phyloP scores from a whole-genome alignment of 163 green algal species.

The Chlamydomonas reinhardtii region DNA sequence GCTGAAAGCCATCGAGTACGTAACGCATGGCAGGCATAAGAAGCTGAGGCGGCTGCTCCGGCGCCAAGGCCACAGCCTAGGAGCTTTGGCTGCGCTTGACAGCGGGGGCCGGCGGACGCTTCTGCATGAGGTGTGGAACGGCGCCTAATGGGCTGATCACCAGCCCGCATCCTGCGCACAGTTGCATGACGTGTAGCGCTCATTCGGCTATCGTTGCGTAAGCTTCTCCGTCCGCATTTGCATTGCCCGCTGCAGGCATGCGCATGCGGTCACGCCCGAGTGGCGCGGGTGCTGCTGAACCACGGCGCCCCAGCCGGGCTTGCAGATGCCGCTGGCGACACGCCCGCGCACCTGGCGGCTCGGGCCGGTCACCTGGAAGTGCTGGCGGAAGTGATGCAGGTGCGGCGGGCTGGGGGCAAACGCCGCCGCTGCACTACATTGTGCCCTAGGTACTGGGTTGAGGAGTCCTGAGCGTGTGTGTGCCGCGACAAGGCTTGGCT shows the following conservation, averaged over 20 bases:
- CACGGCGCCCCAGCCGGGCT: constrained; percentile 57
- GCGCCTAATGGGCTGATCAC: background rate
- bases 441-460: too few species aligned
- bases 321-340: constrained; percentile 70
- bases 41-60: constrained; percentile 15
- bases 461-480: too few species aligned
- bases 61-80: background rate
- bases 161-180: background rate
- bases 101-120: background rate
- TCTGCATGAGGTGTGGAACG: constrained; percentile 17
- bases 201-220: too few species aligned
- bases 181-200: background rate
- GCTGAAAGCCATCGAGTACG: constrained; percentile 3
- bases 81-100: background rate
- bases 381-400: constrained; percentile 62
- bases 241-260: constrained; percentile 57
- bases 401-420: too few species aligned
- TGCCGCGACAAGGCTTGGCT: too few species aligned
- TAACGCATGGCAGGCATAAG: background rate
- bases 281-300: constrained; percentile 58
- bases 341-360: constrained; percentile 74
- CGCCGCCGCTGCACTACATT: too few species aligned
- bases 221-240: background rate
- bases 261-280: constrained; percentile 61
- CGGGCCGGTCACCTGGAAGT: constrained; percentile 57